Conservation (phyloP, 73 alveolate species). For the Uronychia setigera region DNA sequence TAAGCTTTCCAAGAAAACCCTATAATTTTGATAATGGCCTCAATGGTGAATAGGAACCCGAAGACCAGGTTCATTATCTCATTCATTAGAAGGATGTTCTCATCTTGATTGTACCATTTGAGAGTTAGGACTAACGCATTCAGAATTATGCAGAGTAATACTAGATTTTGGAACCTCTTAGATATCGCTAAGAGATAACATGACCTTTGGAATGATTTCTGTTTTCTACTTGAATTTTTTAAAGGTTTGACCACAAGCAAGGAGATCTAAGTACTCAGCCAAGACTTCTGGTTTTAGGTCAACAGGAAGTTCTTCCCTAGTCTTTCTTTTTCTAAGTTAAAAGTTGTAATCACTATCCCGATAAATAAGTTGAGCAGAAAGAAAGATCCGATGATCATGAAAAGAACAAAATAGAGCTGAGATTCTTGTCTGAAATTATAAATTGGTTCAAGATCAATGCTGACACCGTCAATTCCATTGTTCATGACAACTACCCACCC, state of each 20-base stretch:
- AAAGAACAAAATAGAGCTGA: neutral
- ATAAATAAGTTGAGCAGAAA: constrained; percentile 4
- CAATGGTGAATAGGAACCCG: constrained; percentile 80
- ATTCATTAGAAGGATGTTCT: constrained; percentile 21
- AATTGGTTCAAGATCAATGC: constrained; percentile 39
- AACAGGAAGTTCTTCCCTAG: constrained; percentile 36
- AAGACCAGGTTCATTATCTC: constrained; percentile 70
- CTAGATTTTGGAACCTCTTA: constrained; percentile 12
- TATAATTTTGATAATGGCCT: constrained; percentile 79
- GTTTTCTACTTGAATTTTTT: neutral
- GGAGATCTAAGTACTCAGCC: constrained; percentile 17
- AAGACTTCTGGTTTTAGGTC: constrained; percentile 10
- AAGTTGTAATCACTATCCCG: neutral
- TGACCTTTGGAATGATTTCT: neutral
- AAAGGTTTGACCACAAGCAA: constrained; percentile 13
- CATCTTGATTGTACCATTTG: constrained; percentile 16
- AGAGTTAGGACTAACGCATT: constrained; percentile 29
- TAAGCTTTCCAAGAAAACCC: constrained; percentile 82
- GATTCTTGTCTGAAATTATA: neutral
- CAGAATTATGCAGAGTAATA: constrained; percentile 23
- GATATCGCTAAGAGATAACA: constrained; percentile 6
- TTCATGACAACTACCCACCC: constrained; percentile 50
- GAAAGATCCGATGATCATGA: neutral
- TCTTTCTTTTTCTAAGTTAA: constrained; percentile 66
- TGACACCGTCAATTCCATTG: constrained; percentile 33